phyloP scores from a whole-genome alignment of 768 basidiomycete genomes.

The Termitomyces sp. region DNA sequence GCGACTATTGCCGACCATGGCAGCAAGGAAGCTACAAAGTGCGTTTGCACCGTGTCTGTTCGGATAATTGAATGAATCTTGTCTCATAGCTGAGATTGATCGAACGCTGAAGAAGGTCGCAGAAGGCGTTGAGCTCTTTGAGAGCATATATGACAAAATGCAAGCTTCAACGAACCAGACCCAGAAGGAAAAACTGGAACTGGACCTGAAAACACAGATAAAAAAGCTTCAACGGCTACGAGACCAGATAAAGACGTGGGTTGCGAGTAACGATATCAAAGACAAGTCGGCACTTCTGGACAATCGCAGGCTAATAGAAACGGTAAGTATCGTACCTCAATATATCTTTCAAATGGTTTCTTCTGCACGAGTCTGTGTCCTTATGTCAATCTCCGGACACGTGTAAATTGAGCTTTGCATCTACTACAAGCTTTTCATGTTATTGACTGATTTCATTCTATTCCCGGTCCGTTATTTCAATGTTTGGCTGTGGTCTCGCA shows the following conservation, averaged over 20 bases:
- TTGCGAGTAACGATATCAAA: conserved; percentile 96
- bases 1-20: conserved; percentile 49
- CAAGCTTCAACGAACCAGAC: conserved; percentile 87
- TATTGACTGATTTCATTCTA: conserved; percentile 17
- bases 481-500: conserved; percentile 18
- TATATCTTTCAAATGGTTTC: conserved; percentile 12
- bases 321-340: conserved; percentile 49
- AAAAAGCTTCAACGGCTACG: conserved; percentile 98
- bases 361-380: conserved; percentile 6
- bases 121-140: conserved; percentile 93
- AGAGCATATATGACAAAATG: conserved; percentile 98
- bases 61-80: background rate
- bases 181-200: conserved; percentile 48
- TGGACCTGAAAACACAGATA: conserved; percentile 77
- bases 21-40: conserved; percentile 90
- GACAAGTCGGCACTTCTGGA: conserved; percentile 92
- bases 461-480: conserved; percentile 18
- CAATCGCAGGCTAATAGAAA: conserved; percentile 94
- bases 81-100: conserved; percentile 87
- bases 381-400: conserved; percentile 11
- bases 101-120: conserved; percentile 95
- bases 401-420: conserved; percentile 12
- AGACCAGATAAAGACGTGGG: conserved; percentile 99
- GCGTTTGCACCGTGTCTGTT: conserved; percentile 7
- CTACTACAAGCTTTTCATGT: conserved; percentile 11